These are phyloP conservation scores for Acrodontium crateriforme DNA, from an alignment of 2,329 filamentous ascomycete genomes.

Conservation along the genomic window DNA sequence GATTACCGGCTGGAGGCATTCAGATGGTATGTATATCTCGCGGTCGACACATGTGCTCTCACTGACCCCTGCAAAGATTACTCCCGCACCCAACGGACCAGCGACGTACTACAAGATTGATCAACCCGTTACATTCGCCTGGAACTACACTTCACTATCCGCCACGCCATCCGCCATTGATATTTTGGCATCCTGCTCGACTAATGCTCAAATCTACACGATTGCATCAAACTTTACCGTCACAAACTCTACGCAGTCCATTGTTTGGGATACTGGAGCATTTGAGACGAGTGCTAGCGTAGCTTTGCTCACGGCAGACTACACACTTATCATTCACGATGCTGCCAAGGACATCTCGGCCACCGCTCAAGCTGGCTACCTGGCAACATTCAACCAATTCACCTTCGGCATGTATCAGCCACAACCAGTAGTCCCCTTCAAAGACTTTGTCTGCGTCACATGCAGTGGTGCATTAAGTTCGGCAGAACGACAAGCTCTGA, in stretches of 20 bases:
- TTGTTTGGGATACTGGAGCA: conserved; percentile 47
- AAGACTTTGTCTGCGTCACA: conserved; percentile 36
- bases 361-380: conserved; percentile 39
- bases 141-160: conserved; percentile 54
- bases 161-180: conserved; percentile 46
- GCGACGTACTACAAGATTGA: conserved; percentile 50
- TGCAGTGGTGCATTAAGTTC: conserved; percentile 41
- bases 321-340: conserved; percentile 52
- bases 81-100: conserved; percentile 39
- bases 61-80: too few species aligned
- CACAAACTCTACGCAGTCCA: conserved; percentile 30
- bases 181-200: conserved; percentile 46
- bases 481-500: conserved; percentile 41
- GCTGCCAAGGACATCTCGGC: conserved; percentile 38
- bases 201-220: conserved; percentile 47
- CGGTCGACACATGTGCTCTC: too few species aligned
- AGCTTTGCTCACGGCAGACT: conserved; percentile 44
- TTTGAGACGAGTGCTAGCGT: conserved; percentile 36
- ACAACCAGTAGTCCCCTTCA: conserved; percentile 36
- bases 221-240: conserved; percentile 46
- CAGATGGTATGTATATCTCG: too few species aligned
- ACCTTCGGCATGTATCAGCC: conserved; percentile 50
- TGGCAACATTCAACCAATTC: conserved; percentile 38
- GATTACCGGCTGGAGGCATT: conserved; percentile 44
- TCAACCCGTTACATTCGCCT: conserved; percentile 47